Base-by-base conservation (phyloP, 2,329 filamentous ascomycete genomes). In the Stemphylium lycopersici region DNA sequence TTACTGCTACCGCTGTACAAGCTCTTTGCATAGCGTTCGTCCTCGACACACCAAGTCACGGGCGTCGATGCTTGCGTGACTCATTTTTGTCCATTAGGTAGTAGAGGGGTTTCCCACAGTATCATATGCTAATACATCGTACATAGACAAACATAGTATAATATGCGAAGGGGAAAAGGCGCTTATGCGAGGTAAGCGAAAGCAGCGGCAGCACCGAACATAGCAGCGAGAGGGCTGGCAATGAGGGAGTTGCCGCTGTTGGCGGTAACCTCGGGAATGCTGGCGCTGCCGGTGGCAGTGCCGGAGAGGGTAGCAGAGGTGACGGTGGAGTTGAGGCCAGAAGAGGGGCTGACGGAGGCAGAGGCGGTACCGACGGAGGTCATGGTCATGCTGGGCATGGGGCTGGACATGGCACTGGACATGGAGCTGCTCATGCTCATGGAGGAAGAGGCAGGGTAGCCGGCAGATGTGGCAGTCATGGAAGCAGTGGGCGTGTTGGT, bases 101-200 rank as follows among this genome's bases (percentile, higher is more conserved):
- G 15, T 51, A 54, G 54, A 55, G 45, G 55, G 50, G 22, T 10
- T 39, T 50, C 52, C 42, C 55, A 50, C 33, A 55, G 46, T 58
- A 58, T 65, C 61, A 52, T 59, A 65, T 62, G 58, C 56, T 48
- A 41, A 56, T 57, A 59, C 55, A 55, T 63, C 51, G 42, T 56
- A 59, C 40, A 48, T 41, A 51, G 48, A 59, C 38, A 48, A 36
- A 52, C 43, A 59, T 37, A 41, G 24, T 41, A 52, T 41, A 16
- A 39, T 26, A 40, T 29, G 22, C 36, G n/a, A 47, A 47, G 44
- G 40, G 32, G 41, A 13, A 39, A 42, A 38, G 20, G 18, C 48
- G 54, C 61, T 69, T 76, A 77, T 59, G 70, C 68, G 53, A 78
- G 68, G 68, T 75, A 78, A 41, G 72, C 71, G 52, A 79, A 70